phyloP scores from a whole-genome alignment of 805 yeast genomes.

The Schwanniomyces vanrijiae region DNA sequence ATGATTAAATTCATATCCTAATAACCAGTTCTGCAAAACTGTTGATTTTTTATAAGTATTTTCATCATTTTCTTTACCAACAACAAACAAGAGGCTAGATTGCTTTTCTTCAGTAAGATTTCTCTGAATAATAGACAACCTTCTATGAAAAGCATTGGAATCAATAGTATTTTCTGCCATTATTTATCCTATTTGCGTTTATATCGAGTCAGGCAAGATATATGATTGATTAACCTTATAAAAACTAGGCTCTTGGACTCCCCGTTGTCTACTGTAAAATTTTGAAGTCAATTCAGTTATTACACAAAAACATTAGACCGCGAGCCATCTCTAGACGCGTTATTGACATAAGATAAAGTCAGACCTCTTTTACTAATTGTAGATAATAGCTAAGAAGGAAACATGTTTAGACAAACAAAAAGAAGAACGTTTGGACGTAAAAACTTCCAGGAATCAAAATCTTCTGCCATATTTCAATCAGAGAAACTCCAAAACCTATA shows the following conservation, averaged over 20 bases:
- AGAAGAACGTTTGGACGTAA: conserved; percentile 73
- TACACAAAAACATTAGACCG: not conserved
- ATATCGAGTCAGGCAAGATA: not conserved
- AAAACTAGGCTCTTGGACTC: not conserved
- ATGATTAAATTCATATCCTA: conserved; percentile 96
- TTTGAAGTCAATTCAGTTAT: not conserved
- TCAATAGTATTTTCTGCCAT: conserved; percentile 67
- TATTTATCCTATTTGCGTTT: conserved; percentile 1
- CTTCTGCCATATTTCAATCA: conserved; percentile 22
- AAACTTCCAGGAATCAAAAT: conserved; percentile 50
- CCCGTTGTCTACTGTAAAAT: not conserved
- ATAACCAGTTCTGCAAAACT: conserved; percentile 83
- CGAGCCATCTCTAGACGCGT: conserved; percentile 4
- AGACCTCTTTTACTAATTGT: not conserved
- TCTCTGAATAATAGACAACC: conserved; percentile 45
- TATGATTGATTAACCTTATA: not conserved
- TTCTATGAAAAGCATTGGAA: conserved; percentile 48
- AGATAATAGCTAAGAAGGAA: not conserved
- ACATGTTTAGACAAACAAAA: conserved; percentile 72
- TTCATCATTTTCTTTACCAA: conserved; percentile 85
- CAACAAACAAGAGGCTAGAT: conserved; percentile 52
- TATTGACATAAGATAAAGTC: not conserved
- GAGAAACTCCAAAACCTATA: conserved; percentile 40
- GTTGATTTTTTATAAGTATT: conserved; percentile 89
- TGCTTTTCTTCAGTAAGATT: conserved; percentile 22